Percentiles rank a stretch among this genome's conserved stretches.
Evolutionary conservation across 805 yeast genomes (phyloP).

Genomic region (Metschnikowia kunwiensis): DNA sequence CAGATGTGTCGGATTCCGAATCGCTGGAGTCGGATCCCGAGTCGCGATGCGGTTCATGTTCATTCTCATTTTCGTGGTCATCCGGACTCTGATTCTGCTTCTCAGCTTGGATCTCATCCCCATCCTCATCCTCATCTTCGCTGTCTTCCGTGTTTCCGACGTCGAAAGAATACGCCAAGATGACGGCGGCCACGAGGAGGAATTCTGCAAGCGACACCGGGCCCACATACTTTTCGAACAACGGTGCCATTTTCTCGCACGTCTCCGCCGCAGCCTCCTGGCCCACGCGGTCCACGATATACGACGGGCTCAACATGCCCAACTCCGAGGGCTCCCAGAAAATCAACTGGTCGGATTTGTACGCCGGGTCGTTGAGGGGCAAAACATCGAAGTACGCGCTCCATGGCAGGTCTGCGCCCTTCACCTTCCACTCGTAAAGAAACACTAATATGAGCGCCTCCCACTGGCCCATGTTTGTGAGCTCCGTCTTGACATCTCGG

Average conservation of each 20-base stretch:
- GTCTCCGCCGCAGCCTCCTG: constrained; percentile 59
- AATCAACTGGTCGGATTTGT: constrained; percentile 63
- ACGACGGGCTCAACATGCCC: constrained; percentile 59
- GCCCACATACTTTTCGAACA: constrained; percentile 8
- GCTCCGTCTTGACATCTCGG: constrained; percentile 28
- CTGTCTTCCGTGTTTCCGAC: constrained; percentile 42
- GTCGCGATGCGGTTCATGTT: not conserved
- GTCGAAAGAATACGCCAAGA: constrained; percentile 91
- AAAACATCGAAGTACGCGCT: constrained; percentile 64
- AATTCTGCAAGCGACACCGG: constrained; percentile 52
- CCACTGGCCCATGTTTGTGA: constrained; percentile 63
- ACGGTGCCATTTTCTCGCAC: constrained; percentile 35
- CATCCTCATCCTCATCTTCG: constrained; percentile 16
- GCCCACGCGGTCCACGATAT: constrained; percentile 69
- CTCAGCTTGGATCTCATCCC: constrained; percentile 6
- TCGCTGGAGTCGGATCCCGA: not conserved
- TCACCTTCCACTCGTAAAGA: constrained; percentile 52
- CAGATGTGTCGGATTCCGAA: not conserved
- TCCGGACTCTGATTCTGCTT: no score
- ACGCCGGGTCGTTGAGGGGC: constrained; percentile 46
- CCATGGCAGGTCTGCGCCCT: constrained; percentile 57
- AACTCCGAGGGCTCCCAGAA: constrained; percentile 74
- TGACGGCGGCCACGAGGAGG: constrained; percentile 70
- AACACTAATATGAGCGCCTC: constrained; percentile 68
- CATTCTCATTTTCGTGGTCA: not conserved